Percentiles rank a stretch among this genome's conserved stretches.
Evolutionary conservation across 345 rosid species (phyloP).

Genomic region (Citrus medica): DNA sequence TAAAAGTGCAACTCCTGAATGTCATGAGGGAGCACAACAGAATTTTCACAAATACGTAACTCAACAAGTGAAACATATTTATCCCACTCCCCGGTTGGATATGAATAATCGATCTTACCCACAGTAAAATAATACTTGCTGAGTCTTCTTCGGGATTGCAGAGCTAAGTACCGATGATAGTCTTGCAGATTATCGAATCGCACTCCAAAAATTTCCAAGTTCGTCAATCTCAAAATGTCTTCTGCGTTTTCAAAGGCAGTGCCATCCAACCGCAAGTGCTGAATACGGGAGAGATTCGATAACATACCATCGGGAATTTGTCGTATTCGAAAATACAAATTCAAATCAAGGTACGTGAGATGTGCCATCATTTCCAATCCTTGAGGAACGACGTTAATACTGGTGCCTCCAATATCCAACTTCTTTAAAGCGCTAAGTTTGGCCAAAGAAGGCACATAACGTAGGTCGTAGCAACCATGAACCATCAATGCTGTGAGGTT

Average conservation of each 20-base stretch:
- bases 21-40: not conserved
- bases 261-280: not conserved
- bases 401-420: slow-evolving; percentile 4
- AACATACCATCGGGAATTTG: not conserved
- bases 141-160: not conserved
- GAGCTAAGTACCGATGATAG: not conserved
- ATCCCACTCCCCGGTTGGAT: too few species aligned
- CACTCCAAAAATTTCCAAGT: not conserved
- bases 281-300: not conserved
- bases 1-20: not conserved
- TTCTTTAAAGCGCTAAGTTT: slow-evolving; percentile 3
- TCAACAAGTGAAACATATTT: too few species aligned
- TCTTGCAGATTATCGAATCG: not conserved
- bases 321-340: too few species aligned
- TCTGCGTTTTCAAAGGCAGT: not conserved
- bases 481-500: slow-evolving; percentile 9
- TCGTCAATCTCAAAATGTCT: not conserved
- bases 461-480: not conserved
- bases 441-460: slow-evolving; percentile 4
- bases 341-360: slow-evolving; percentile 16
- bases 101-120: accelerated
- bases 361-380: slow-evolving; percentile 11
- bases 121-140: not conserved
- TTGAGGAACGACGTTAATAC: slow-evolving; percentile 9
- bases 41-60: not conserved